phyloP scores from a whole-genome alignment of 768 basidiomycete species.

The Paxillus rubicundulus region DNA sequence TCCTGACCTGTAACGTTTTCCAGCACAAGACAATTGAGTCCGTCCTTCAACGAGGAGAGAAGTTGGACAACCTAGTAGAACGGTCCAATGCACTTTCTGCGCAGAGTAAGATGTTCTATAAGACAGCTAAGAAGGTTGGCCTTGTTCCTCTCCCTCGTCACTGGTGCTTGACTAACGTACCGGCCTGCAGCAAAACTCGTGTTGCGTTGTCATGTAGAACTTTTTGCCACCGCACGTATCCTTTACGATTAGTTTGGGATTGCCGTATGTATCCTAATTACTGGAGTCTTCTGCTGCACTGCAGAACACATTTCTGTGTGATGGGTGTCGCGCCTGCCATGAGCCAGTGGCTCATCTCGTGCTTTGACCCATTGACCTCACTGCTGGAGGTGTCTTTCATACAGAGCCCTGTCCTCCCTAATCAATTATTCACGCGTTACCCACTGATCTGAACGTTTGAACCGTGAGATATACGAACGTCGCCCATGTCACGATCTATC shows the following conservation, averaged over 20 bases:
- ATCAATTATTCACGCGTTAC: no score
- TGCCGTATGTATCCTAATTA: constrained; percentile 20
- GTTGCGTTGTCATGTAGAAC: constrained; percentile 81
- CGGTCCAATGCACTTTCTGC: constrained; percentile 83
- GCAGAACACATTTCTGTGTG: constrained; percentile 4
- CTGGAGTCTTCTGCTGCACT: constrained; percentile 2
- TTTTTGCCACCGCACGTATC: constrained; percentile 9
- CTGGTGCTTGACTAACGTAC: constrained; percentile 8
- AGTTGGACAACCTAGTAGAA: constrained; percentile 93
- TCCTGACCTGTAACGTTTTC: constrained; percentile 1
- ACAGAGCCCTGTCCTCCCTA: no score
- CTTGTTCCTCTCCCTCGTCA: background rate
- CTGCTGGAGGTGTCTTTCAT: no score
- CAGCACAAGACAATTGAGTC: constrained; percentile 99
- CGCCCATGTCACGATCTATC: no score
- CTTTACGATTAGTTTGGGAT: constrained; percentile 13
- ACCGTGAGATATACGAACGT: no score
- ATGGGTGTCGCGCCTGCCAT: constrained; percentile 6
- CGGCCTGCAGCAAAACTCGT: constrained; percentile 83
- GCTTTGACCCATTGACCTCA: background rate
- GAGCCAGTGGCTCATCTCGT: background rate
- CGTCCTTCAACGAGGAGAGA: constrained; percentile 93
- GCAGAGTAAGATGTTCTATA: constrained; percentile 98
- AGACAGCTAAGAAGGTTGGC: constrained; percentile 96
- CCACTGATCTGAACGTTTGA: no score